Percentiles rank a stretch among this genome's conserved stretches.
Conservation (phyloP, 2,329 filamentous ascomycete species). For the Colletotrichum endophyticum region DNA sequence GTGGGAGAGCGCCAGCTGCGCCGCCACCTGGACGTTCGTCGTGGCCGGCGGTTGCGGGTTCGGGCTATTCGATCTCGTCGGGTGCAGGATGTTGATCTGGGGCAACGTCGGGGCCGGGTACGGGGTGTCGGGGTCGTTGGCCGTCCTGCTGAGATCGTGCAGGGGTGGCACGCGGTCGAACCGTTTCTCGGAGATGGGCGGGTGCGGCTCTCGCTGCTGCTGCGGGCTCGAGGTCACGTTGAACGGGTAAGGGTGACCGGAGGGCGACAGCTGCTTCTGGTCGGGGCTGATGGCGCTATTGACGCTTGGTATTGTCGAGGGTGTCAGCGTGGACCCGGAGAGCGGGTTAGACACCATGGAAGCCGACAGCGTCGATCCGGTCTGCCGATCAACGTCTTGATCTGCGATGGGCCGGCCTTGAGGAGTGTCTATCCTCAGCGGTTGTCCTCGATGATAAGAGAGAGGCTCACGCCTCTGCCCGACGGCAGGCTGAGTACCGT, state of each 20-base stretch:
- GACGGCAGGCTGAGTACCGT: conserved; percentile 37
- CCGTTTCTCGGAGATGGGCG: conserved; percentile 55
- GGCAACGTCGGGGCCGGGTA: conserved; percentile 55
- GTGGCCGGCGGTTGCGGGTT: conserved; percentile 37
- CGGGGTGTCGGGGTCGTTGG: conserved; percentile 57
- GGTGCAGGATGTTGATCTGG: conserved; percentile 62
- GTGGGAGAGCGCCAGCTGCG: conserved; percentile 64
- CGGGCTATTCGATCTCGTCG: conserved; percentile 54
- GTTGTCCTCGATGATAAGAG: conserved; percentile 65
- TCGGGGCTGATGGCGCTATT: conserved; percentile 61
- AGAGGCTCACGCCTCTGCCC: conserved; percentile 59
- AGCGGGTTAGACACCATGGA: not conserved
- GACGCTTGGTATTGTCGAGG: conserved; percentile 61
- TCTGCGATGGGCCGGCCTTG: conserved; percentile 58
- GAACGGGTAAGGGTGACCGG: not conserved
- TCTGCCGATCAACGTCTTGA: conserved; percentile 62
- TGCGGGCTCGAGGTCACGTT: conserved; percentile 28
- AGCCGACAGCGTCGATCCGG: conserved; percentile 36
- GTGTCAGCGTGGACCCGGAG: not conserved
- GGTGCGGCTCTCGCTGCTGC: not conserved
- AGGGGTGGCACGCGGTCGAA: conserved; percentile 66
- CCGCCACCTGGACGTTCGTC: conserved; percentile 58
- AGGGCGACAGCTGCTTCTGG: conserved; percentile 57
- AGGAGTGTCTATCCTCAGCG: conserved; percentile 67
- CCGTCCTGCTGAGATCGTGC: conserved; percentile 57